Conservation (phyloP, 75 land plant genomes). For the Pseudotsuga menziesii region DNA sequence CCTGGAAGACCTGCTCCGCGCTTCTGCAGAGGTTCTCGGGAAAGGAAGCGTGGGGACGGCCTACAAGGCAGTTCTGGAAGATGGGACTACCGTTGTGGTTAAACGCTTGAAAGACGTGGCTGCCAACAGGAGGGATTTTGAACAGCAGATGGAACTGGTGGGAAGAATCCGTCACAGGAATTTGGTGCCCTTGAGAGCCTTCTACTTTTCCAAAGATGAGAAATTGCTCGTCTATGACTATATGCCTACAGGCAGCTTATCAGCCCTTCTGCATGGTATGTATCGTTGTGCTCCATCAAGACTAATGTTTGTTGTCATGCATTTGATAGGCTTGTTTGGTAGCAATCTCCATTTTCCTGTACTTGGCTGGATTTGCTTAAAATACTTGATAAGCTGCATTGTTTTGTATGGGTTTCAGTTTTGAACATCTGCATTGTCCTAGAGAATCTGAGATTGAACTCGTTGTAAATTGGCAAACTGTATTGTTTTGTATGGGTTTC, state of each 20-base stretch:
- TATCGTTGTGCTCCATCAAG: background rate
- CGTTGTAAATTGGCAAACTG: no score
- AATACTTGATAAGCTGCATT: no score
- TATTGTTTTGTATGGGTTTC: no score
- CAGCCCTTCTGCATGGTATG: slow-evolving; percentile 70
- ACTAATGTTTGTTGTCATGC: no score
- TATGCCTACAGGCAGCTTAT: slow-evolving; percentile 60
- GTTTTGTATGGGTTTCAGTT: no score
- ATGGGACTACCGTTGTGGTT: slow-evolving; percentile 70
- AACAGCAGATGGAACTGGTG: slow-evolving; percentile 53
- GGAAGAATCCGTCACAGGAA: slow-evolving; percentile 61
- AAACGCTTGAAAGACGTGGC: slow-evolving; percentile 72
- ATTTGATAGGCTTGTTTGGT: background rate
- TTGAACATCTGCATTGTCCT: no score
- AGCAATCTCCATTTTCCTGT: background rate
- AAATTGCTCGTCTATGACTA: slow-evolving; percentile 81
- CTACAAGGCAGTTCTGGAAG: slow-evolving; percentile 82
- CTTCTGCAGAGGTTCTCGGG: slow-evolving; percentile 87
- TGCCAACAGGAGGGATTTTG: slow-evolving; percentile 57
- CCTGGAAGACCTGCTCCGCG: slow-evolving; percentile 79
- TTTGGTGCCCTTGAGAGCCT: slow-evolving; percentile 64
- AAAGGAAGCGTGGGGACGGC: slow-evolving; percentile 77
- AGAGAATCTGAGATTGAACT: no score
- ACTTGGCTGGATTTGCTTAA: background rate
- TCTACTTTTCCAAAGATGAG: slow-evolving; percentile 82